Conservation (phyloP, 228 moss, liverwort and hornwort species). For the Sphagnum magellanicum region DNA sequence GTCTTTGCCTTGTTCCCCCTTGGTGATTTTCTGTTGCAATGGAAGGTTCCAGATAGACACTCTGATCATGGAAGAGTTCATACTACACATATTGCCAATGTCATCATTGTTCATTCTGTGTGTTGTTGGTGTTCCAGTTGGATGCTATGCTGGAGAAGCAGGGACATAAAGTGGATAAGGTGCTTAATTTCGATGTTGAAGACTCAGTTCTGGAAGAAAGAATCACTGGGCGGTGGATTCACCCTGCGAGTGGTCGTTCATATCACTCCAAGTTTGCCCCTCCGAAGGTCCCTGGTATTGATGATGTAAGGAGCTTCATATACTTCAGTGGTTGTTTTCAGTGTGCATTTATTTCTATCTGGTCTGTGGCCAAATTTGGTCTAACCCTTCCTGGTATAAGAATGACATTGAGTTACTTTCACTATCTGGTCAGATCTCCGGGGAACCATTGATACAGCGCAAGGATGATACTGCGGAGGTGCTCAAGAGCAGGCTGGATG, state of each 20-base stretch:
- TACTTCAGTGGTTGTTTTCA: background rate
- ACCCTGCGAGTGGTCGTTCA: conserved; percentile 77
- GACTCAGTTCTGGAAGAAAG: conserved; percentile 82
- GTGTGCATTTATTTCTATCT: background rate
- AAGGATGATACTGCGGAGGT: conserved; percentile 79
- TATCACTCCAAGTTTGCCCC: conserved; percentile 83
- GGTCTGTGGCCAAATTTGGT: no score
- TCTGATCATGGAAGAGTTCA: background rate
- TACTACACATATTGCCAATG: background rate
- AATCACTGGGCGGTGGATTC: conserved; percentile 88
- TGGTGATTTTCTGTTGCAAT: background rate
- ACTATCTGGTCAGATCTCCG: conserved; percentile 35
- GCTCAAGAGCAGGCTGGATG: conserved; percentile 65
- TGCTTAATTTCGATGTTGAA: conserved; percentile 72
- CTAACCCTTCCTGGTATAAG: background rate
- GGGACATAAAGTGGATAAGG: conserved; percentile 70
- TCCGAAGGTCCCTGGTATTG: conserved; percentile 59
- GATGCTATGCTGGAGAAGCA: conserved; percentile 72
- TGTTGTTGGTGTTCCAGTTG: conserved; percentile 24
- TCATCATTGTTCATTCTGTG: background rate
- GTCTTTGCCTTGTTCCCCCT: background rate
- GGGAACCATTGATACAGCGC: conserved; percentile 81
- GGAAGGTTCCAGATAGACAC: no score
- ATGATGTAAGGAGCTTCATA: conserved; percentile 39
- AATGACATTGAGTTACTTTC: background rate